Base-by-base conservation (phyloP, 1,284 basidiomycete genomes). In the Sanghuangporus sanghuang region DNA sequence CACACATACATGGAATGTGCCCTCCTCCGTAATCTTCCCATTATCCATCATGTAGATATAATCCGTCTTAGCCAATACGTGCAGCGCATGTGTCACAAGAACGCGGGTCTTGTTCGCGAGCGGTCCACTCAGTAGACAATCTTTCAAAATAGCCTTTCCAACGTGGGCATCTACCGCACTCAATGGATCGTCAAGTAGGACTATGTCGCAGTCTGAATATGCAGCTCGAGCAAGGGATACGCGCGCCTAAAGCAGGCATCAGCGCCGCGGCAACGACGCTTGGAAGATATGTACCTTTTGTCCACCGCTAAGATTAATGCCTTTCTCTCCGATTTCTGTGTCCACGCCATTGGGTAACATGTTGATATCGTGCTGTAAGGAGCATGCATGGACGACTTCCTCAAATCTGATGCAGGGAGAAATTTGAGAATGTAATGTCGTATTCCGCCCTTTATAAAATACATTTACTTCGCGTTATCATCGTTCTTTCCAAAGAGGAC, bases 271-370 rank as follows among this genome's bases (percentile, higher is more conserved):
- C 57, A 40, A 32, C 59, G 14, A 12, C 54, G 8, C 59, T 18
- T 49, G 36, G 38, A 57, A 61, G 44, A 52, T 18, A 54, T 3
- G 11, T 32, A 54, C 53, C 76, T 85, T 85, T 67, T 86, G 84
- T 1, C 83, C 83, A 77, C 84, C 82, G 64, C 82, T 86, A 59
- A 88, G 72, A 70, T 84, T 91, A 61, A 90, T 85, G 5, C 93
- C 93, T 68, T 89, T 86, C 74, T 95, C 93, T 32, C 93, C 93
- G 36, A 96, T 91, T 73, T 95, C 90, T 0, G 91, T 93, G 59
- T 79, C 71, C 67, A 89, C 87, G 2, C 86, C 85, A 59, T 87
- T 73, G 1, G 86, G 83, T 16, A 92, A 75, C 69, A 89, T 80
- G 50, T 81, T 80, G 2, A 92, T 75, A 71, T 92, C 90, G 57